A percentile compares a stretch with the other conserved stretches of the same genome.
phyloP scores from a whole-genome alignment of 495 filamentous ascomycete genomes.

The Amphirosellinia nigrospora region DNA sequence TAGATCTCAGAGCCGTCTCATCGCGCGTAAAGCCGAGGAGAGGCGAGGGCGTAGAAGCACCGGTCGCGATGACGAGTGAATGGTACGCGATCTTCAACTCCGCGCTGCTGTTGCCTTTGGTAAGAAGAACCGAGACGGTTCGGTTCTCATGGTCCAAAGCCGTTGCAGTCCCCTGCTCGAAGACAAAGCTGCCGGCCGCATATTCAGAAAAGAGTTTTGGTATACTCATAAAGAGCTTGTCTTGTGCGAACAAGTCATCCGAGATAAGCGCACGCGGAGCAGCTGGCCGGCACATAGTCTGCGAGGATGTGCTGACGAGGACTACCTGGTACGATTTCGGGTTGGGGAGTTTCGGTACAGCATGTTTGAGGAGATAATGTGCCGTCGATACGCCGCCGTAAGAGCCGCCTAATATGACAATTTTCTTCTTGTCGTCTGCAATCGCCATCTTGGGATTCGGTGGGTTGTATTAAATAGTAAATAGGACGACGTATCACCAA shows the following conservation, averaged over 20 bases:
- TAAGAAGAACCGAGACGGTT: slow-evolving; percentile 44
- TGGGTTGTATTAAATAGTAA: neutral
- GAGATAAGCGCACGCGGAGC: slow-evolving; percentile 56
- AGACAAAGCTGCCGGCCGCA: slow-evolving; percentile 50
- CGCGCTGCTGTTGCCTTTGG: slow-evolving; percentile 27
- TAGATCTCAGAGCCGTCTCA: slow-evolving; percentile 28
- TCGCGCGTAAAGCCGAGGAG: slow-evolving; percentile 43
- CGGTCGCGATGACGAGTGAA: slow-evolving; percentile 47
- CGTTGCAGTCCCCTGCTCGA: slow-evolving; percentile 61
- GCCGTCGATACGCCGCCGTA: slow-evolving; percentile 58
- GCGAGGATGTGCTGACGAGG: slow-evolving; percentile 51
- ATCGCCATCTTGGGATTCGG: slow-evolving; percentile 6
- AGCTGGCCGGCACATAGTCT: slow-evolving; percentile 54
- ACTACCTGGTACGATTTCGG: slow-evolving; percentile 42
- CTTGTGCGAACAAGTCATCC: slow-evolving; percentile 48
- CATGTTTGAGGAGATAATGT: slow-evolving; percentile 61
- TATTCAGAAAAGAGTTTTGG: slow-evolving; percentile 51
- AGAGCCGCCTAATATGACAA: slow-evolving; percentile 61
- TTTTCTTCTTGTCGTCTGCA: slow-evolving; percentile 37
- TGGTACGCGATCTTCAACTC: slow-evolving; percentile 55
- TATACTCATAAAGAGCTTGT: slow-evolving; percentile 57
- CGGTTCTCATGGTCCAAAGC: slow-evolving; percentile 50
- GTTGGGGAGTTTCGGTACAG: slow-evolving; percentile 48
- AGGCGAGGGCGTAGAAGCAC: slow-evolving; percentile 56
- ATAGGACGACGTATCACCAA: neutral